A percentile compares a stretch with the other conserved stretches of the same genome.
Evolutionary conservation across 257 asterid genomes (phyloP).

Genomic region (Echium plantagineum): DNA sequence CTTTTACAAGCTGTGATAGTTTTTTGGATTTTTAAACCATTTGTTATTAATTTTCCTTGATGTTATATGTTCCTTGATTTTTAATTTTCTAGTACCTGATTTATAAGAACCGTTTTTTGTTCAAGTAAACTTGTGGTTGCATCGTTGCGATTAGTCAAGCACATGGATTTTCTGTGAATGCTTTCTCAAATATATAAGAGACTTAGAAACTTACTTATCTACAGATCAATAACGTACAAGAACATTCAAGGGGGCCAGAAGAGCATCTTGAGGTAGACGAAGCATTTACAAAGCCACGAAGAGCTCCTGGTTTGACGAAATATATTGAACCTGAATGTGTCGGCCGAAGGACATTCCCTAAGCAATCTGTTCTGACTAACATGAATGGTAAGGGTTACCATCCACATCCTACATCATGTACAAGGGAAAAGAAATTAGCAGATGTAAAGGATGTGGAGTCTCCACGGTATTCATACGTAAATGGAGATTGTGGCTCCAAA

Average conservation of each 20-base stretch:
- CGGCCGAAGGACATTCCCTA: slow-evolving; percentile 61
- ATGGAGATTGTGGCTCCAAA: slow-evolving; percentile 21
- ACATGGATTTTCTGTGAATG: too few relatives aligned
- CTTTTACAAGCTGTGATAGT: too few relatives aligned
- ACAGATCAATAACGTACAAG: slow-evolving; percentile 35
- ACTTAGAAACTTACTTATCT: neutral
- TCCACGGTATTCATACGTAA: slow-evolving; percentile 12
- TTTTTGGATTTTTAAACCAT: too few relatives aligned
- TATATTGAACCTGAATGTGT: slow-evolving; percentile 36
- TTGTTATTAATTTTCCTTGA: too few relatives aligned
- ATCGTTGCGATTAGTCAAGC: too few relatives aligned
- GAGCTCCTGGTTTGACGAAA: slow-evolving; percentile 21
- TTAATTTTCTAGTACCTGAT: neutral
- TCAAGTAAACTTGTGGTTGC: too few relatives aligned
- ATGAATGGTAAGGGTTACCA: slow-evolving; percentile 28
- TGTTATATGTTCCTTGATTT: neutral
- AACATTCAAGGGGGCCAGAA: slow-evolving; percentile 18
- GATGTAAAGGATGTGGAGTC: slow-evolving; percentile 18
- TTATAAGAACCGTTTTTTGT: too few relatives aligned
- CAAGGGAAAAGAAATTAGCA: slow-evolving; percentile 12
- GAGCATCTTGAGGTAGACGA: slow-evolving; percentile 19
- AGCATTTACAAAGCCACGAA: slow-evolving; percentile 17
- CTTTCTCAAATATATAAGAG: neutral
- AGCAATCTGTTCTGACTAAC: slow-evolving; percentile 47
- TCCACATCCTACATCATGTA: slow-evolving; percentile 18